Evolutionary conservation across 345 rosid genomes (phyloP), one percentile per base, ranked within the genome.

Genomic region (Crucihimalaya himalaica): DNA sequence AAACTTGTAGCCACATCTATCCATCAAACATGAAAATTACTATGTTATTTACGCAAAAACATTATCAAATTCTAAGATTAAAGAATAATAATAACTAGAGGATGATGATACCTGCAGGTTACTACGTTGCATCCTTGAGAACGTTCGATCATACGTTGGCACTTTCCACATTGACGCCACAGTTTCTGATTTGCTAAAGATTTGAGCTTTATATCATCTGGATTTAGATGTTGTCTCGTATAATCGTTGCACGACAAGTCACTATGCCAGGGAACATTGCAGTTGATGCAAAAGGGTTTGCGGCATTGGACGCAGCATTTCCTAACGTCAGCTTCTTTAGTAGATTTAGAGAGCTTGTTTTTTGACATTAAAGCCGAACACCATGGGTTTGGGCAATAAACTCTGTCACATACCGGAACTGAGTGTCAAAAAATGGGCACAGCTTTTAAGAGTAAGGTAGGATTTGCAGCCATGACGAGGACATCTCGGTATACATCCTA

Each of bases 201-300:
- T 40, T 40, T 40, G 6, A 40, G 15, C 6, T 8, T 34, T 1
- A 3, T 0, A 40, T 59, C 69, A 51, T 67, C 76, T 56, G 78
- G 73, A 16, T 73, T 69, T 48, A 73, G 21, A 25, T 82, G 81
- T 47, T 85, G 68, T 57, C 23, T 37, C 18, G 11, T 75, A 78
- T 83, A 85, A 12, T 63, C 68, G 21, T 2, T 0, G 66, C 92
- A 90, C 0, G 85, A 74, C 84, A 85, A 63, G n/a, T 43, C 34
- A 15, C 20, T 37, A 39, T 90, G 97, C 90, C 92, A 90, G 8
- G 86, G 88, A 51, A 82, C 92, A 78, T 82, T 86, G 83, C 94
- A 88, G 51, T 85, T 23, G 51, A 88, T 71, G 46, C 93, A 90
- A 63, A 90, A 83, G 65, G 56, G 50, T 11, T 67, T 16, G 34